Evolutionary conservation across 441 rosid genomes (phyloP).

Genomic region (Syzygium syzygioides): DNA sequence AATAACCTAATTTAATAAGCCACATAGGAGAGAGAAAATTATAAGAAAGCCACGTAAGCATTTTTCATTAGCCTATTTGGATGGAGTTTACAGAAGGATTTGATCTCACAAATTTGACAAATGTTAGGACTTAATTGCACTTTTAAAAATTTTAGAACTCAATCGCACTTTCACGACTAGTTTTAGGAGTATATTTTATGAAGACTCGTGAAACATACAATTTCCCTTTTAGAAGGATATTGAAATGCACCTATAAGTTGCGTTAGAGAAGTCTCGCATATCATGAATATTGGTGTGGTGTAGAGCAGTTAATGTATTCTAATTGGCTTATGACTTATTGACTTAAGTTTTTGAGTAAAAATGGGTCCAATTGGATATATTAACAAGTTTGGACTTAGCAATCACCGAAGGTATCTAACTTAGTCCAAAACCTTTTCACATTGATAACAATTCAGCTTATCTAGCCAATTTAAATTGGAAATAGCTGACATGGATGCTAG

Average conservation of each 20-base stretch:
- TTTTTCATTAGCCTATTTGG: not conserved
- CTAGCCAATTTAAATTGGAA: too few relatives aligned
- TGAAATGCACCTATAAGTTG: not conserved
- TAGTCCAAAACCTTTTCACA: too few relatives aligned
- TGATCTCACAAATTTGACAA: not conserved
- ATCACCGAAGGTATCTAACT: not conserved
- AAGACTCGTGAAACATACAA: not conserved
- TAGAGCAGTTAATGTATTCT: not conserved
- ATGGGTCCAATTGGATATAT: not conserved
- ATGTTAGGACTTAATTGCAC: not conserved
- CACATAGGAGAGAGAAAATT: not conserved
- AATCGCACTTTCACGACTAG: not conserved
- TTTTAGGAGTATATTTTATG: not conserved
- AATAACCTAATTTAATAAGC: not conserved
- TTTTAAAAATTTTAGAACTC: not conserved
- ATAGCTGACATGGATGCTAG: too few relatives aligned
- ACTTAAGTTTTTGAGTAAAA: not conserved
- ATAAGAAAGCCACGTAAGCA: not conserved
- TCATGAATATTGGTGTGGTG: not conserved
- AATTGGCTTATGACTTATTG: not conserved
- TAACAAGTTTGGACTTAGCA: accelerated
- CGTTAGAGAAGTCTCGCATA: not conserved
- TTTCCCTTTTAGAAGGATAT: not conserved
- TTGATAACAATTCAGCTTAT: too few relatives aligned
- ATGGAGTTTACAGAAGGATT: not conserved